phyloP scores from a whole-genome alignment of 805 yeast genomes.

The Teunomyces atbi region DNA sequence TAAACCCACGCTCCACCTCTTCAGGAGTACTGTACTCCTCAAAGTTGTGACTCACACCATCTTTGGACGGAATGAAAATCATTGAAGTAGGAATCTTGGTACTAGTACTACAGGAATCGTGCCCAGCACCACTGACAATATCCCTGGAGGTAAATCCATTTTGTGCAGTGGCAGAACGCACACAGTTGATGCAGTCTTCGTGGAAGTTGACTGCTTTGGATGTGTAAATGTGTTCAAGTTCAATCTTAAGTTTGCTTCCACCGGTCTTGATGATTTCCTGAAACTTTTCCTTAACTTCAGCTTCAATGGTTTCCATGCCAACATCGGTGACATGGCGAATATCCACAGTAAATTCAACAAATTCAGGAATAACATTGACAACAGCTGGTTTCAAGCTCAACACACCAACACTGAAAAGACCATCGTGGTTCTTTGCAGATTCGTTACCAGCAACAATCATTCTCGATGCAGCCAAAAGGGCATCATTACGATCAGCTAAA shows the following conservation, averaged over 20 bases:
- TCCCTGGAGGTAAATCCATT: slow-evolving; percentile 46
- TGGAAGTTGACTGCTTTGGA: slow-evolving; percentile 47
- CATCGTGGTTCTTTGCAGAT: slow-evolving; percentile 50
- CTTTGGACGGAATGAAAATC: slow-evolving; percentile 69
- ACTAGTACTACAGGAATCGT: slow-evolving; percentile 64
- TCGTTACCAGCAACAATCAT: slow-evolving; percentile 57
- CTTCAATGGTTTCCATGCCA: slow-evolving; percentile 32
- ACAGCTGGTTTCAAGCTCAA: slow-evolving; percentile 57
- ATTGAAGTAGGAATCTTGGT: slow-evolving; percentile 63
- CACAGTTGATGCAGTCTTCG: slow-evolving; percentile 45
- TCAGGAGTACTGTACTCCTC: slow-evolving; percentile 65
- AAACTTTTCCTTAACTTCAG: slow-evolving; percentile 39
- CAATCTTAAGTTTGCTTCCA: slow-evolving; percentile 34
- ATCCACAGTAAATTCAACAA: slow-evolving; percentile 59
- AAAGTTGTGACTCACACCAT: slow-evolving; percentile 67
- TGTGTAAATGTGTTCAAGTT: slow-evolving; percentile 43
- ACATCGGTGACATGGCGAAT: slow-evolving; percentile 54
- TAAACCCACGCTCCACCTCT: slow-evolving; percentile 58
- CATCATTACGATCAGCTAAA: slow-evolving; percentile 49
- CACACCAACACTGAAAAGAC: slow-evolving; percentile 60
- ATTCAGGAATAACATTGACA: slow-evolving; percentile 66
- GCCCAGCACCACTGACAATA: slow-evolving; percentile 71
- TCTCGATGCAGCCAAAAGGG: slow-evolving; percentile 45
- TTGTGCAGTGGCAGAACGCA: slow-evolving; percentile 49
- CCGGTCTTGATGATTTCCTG: slow-evolving; percentile 29